Percentiles rank a stretch among this genome's conserved stretches.
Evolutionary conservation across 208 protist genomes (phyloP).

Genomic region (Trichomonas gallinae): DNA sequence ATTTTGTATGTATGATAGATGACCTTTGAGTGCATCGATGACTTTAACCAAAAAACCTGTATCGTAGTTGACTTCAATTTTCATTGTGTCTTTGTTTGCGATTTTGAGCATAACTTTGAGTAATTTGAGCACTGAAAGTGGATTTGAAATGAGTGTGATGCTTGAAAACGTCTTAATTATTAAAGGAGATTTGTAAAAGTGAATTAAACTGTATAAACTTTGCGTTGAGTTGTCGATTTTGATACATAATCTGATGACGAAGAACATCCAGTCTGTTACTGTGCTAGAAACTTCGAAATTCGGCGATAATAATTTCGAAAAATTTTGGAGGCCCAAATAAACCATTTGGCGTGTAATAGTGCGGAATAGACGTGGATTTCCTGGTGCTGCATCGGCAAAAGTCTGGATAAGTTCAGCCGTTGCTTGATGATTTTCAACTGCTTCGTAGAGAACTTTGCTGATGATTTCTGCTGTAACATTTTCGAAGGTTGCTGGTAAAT

Average conservation of each 20-base stretch:
- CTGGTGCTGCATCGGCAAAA: neutral
- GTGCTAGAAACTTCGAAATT: neutral
- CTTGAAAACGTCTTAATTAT: neutral
- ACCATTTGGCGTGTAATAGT: neutral
- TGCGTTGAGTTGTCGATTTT: neutral
- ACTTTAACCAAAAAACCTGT: neutral
- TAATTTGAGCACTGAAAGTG: neutral
- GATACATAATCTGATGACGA: neutral
- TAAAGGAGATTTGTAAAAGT: neutral
- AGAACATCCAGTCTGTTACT: neutral
- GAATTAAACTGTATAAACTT: neutral
- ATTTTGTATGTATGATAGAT: neutral
- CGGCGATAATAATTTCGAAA: neutral
- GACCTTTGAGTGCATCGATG: neutral
- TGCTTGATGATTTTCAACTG: neutral
- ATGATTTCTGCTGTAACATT: neutral
- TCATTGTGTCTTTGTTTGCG: neutral
- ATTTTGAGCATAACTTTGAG: neutral
- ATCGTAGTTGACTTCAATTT: neutral
- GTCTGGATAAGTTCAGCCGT: neutral
- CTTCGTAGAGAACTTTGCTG: neutral
- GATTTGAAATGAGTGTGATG: neutral
- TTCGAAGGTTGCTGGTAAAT: neutral
- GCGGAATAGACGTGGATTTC: neutral
- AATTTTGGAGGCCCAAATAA: neutral